These are phyloP conservation scores for Dendrobium officinale DNA, from an alignment of 106 monocot genomes.

Conservation along the genomic window DNA sequence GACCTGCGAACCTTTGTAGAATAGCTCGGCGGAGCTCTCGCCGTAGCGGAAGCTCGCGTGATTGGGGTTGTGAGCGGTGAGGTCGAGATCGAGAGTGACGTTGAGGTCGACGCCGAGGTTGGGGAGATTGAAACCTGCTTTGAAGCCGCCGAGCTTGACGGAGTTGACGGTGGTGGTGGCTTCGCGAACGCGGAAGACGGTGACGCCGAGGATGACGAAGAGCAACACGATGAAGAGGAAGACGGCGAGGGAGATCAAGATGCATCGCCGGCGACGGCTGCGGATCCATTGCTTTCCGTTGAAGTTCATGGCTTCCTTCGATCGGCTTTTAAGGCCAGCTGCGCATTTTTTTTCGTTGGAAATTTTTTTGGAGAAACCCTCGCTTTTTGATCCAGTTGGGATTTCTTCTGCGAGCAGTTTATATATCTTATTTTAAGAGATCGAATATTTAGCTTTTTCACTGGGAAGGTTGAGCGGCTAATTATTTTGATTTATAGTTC, in stretches of 20 bases:
- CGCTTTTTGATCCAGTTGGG: background rate
- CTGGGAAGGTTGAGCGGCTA: too few species aligned
- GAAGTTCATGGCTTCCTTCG: constrained; percentile 5
- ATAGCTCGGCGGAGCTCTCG: constrained; percentile 37
- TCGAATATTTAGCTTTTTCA: too few species aligned
- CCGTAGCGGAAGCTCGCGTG: constrained; percentile 45
- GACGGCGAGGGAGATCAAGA: constrained; percentile 11
- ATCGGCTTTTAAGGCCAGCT: background rate
- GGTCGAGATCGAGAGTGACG: constrained; percentile 50
- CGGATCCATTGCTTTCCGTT: background rate
- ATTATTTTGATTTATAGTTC: too few species aligned
- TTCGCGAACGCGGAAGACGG: constrained; percentile 41
- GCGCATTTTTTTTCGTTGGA: background rate
- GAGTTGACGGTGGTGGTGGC: constrained; percentile 56
- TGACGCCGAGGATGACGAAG: constrained; percentile 49
- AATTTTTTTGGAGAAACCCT: background rate
- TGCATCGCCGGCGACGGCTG: constrained; percentile 7
- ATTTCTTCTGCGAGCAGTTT: background rate
- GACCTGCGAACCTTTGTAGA: constrained; percentile 48
- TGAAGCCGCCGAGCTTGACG: constrained; percentile 41
- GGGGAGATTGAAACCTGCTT: constrained; percentile 23
- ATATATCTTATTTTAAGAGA: background rate
- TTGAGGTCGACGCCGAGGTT: constrained; percentile 46
- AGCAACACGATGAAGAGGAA: constrained; percentile 24
- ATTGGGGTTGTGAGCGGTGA: constrained; percentile 73